phyloP scores from a whole-genome alignment of 805 yeast genomes.

The Zygoascus biomembranicola region DNA sequence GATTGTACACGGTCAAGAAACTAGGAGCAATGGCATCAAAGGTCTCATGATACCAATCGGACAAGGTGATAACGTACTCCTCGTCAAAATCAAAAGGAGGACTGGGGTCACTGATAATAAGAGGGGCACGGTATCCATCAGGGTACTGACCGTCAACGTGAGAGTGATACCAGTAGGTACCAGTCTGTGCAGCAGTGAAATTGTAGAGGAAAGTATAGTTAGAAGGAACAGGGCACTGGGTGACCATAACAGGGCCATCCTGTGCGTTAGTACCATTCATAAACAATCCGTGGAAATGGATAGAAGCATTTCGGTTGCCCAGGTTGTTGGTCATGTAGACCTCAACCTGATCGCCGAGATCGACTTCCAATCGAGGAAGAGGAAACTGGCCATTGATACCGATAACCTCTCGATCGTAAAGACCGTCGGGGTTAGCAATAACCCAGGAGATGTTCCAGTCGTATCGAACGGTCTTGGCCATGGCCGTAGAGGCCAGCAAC shows the following conservation, averaged over 20 bases:
- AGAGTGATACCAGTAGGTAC: constrained; percentile 96
- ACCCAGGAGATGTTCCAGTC: constrained; percentile 34
- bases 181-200: constrained; percentile 82
- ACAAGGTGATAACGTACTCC: constrained; percentile 57
- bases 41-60: constrained; percentile 83
- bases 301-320: constrained; percentile 55
- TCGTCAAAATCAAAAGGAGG: constrained; percentile 74
- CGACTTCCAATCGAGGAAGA: constrained; percentile 73
- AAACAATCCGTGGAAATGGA: constrained; percentile 94
- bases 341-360: constrained; percentile 70
- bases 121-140: constrained; percentile 60
- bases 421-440: constrained; percentile 51
- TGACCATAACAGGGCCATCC: constrained; percentile 88
- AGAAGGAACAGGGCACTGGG: constrained; percentile 90
- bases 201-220: constrained; percentile 58
- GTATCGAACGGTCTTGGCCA: constrained; percentile 23
- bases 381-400: constrained; percentile 72
- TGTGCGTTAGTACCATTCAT: constrained; percentile 62
- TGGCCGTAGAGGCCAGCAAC: neutral
- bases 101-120: constrained; percentile 64
- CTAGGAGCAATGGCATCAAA: constrained; percentile 40
- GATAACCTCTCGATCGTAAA: constrained; percentile 41
- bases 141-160: constrained; percentile 86
- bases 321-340: constrained; percentile 72
- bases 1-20: constrained; percentile 71